Percentiles rank a stretch among this genome's conserved stretches.
phyloP scores from a whole-genome alignment of 352 stramenopile species.

The Phytophthora idaei region DNA sequence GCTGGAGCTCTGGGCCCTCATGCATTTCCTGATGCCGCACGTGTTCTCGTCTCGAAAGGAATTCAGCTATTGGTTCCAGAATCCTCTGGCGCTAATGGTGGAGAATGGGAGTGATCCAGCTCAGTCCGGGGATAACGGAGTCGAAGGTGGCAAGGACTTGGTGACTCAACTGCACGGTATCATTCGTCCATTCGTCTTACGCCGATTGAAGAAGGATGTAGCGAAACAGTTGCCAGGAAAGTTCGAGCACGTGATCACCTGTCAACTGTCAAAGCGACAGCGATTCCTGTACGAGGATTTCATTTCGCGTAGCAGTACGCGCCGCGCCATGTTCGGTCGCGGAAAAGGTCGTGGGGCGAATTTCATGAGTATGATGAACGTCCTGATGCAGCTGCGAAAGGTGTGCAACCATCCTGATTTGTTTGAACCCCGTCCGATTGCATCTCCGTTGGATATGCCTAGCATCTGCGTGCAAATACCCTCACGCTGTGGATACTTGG shows the following conservation, averaged over 20 bases:
- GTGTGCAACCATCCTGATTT: constrained; percentile 99
- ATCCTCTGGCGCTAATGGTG: constrained; percentile 92
- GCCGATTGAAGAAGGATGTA: constrained; percentile 97
- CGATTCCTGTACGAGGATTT: constrained; percentile 99
- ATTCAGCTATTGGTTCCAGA: constrained; percentile 99
- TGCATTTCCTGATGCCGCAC: constrained; percentile 99
- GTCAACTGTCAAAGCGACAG: constrained; percentile 94
- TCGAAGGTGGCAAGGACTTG: constrained; percentile 55
- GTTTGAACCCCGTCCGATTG: constrained; percentile 96
- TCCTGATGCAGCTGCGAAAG: constrained; percentile 99
- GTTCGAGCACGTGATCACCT: constrained; percentile 97
- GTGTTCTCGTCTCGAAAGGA: constrained; percentile 94
- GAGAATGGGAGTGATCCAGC: constrained; percentile 75
- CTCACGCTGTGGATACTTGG: constrained; percentile 50
- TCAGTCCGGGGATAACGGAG: constrained; percentile 52
- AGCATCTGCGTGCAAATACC: constrained; percentile 39
- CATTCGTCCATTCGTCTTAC: constrained; percentile 97
- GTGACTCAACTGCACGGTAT: constrained; percentile 96
- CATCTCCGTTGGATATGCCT: constrained; percentile 92
- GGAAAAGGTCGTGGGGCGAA: constrained; percentile 86
- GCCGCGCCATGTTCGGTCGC: constrained; percentile 88
- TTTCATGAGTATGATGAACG: constrained; percentile 99
- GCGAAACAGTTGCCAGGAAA: constrained; percentile 98
- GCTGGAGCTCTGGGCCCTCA: constrained; percentile 97
- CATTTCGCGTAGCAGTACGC: constrained; percentile 94